Base-by-base conservation (phyloP, 192 early-diverging fungal genomes). In the Linnemannia exigua region DNA sequence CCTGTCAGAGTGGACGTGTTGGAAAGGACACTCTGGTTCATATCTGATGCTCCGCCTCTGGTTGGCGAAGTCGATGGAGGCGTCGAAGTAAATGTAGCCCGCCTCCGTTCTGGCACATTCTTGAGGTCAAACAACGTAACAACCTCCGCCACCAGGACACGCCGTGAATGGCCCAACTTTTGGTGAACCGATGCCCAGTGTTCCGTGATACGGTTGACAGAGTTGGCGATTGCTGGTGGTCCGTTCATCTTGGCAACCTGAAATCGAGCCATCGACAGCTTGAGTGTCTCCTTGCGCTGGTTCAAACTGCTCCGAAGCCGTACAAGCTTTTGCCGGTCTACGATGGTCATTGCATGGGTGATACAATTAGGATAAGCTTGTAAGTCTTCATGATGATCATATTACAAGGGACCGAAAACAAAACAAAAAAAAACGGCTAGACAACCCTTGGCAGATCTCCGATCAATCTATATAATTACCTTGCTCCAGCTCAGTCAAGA, bases 81-180 rank as follows among this genome's bases (percentile, higher is more conserved):
- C 31, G 3, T 47, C 58, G 38, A 44, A n/a, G 51, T 50, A 35
- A 51, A 7, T 36, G 66, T 58, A 14, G 52, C 69, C 38, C 70
- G 52, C 22, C 75, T 58, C 58, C 68, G 74, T 46, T 79, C 83
- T 16, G 76, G 81, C n/a, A 84, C 74, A 31, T 44, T 72, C 38
- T 88, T 90, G 36, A 92, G 78, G n/a, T 92, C 90, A 81, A 91
- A 92, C 38, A 91, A 72, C 5, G 88, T 89, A 14, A 89, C 81
- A 9, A 91, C 72, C 66, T 92, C 90, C 8, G 84, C 82, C 14
- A 92, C 88, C 17, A 92, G 82, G 15, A 91, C 86, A 35, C 87
- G 84, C 22, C 91, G 84, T 37, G 89, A 88, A 22, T 84, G 81
- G 0, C 76, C 78, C 14, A 90, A 73, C 37, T 84, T 71, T 77